Conservation (phyloP, 2,329 filamentous ascomycete species). For the Meredithiella fracta region DNA sequence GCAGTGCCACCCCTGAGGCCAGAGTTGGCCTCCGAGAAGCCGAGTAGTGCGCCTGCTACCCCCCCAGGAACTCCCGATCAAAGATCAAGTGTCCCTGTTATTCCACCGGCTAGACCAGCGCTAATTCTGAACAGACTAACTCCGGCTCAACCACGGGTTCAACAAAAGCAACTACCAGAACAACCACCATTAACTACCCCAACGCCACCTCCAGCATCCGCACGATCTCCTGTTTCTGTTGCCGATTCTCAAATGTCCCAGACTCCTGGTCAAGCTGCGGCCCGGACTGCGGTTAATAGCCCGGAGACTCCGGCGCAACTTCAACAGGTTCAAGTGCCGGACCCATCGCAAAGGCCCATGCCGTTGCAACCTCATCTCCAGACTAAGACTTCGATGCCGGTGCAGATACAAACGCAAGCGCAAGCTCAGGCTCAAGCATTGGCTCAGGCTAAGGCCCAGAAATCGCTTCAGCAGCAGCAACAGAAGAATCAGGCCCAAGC, state of each 20-base stretch:
- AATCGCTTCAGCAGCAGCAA: slow-evolving; percentile 15
- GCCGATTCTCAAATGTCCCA: too few species aligned
- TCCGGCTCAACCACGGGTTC: not conserved
- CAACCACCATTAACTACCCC: not conserved
- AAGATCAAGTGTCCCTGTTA: not conserved
- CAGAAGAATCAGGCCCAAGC: not conserved
- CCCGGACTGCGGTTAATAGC: too few species aligned
- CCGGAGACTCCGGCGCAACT: too few species aligned
- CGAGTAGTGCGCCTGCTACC: not conserved
- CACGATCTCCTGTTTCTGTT: too few species aligned
- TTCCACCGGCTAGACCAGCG: not conserved
- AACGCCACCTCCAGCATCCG: not conserved
- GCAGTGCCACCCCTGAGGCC: not conserved
- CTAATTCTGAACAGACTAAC: too few species aligned
- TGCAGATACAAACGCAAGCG: not conserved
- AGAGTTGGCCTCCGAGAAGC: not conserved
- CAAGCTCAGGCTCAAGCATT: slow-evolving; percentile 10
- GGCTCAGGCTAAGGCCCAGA: not conserved
- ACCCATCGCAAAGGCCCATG: too few species aligned
- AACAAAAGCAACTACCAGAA: slow-evolving; percentile 16
- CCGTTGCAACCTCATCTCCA: too few species aligned
- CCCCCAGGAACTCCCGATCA: not conserved
- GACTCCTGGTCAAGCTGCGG: too few species aligned
- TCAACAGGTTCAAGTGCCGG: too few species aligned
- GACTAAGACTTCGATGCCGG: not conserved